Conservation (phyloP, 805 yeast species). For the Wickerhamomyces ciferrii region DNA sequence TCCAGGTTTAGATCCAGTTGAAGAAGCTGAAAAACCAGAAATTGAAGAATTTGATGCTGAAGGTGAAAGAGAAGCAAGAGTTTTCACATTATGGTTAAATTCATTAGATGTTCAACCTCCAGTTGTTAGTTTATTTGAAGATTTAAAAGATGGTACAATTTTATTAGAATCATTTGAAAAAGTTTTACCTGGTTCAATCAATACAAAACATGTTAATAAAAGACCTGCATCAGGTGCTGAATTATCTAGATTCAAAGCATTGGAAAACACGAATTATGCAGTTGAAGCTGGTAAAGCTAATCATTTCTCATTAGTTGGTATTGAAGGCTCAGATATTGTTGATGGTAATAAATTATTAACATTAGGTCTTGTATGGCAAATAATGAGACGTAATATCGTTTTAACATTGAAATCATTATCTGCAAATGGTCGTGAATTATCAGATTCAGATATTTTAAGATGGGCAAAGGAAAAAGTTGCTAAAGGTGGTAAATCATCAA, state of each 20-base stretch:
- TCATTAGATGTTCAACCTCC: conserved; percentile 96
- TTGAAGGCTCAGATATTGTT: conserved; percentile 94
- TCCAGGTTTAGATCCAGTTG: conserved; percentile 95
- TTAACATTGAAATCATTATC: conserved; percentile 73
- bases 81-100: conserved; percentile 95
- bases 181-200: conserved; percentile 90
- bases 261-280: conserved; percentile 98
- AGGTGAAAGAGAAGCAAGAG: conserved; percentile 99
- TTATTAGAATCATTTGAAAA: conserved; percentile 91
- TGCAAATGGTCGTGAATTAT: conserved; percentile 59
- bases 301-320: conserved; percentile 91
- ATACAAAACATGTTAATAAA: conserved; percentile 75
- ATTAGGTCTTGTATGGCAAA: conserved; percentile 94
- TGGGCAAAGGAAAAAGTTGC: conserved; percentile 90
- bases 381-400: conserved; percentile 94
- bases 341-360: conserved; percentile 90
- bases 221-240: conserved; percentile 73
- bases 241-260: conserved; percentile 85
- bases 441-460: conserved; percentile 80
- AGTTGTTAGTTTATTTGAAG: conserved; percentile 86
- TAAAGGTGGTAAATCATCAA: conserved; percentile 75
- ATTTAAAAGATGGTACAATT: conserved; percentile 86
- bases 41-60: conserved; percentile 98
- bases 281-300: conserved; percentile 93
- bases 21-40: conserved; percentile 85